A percentile compares a stretch with the other conserved stretches of the same genome.
Conservation (phyloP, 805 yeast species). For the Yamadazyma akitaensis region DNA sequence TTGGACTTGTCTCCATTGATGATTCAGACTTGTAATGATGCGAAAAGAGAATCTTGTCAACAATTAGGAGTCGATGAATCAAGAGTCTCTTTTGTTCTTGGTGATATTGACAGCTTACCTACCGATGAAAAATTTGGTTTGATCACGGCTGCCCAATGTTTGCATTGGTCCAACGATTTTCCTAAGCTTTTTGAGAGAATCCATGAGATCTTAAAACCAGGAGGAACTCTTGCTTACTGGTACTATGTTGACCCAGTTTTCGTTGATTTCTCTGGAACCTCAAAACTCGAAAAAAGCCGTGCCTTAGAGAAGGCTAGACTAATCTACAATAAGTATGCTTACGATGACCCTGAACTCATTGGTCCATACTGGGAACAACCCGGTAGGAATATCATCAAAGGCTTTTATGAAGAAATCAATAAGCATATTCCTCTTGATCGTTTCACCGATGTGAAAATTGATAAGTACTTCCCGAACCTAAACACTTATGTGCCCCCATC, state of each 20-base stretch:
- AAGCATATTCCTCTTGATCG: slow-evolving; percentile 38
- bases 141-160: slow-evolving; percentile 41
- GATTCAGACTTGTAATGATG: slow-evolving; percentile 41
- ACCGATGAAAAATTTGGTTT: slow-evolving; percentile 24
- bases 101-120: slow-evolving; percentile 27
- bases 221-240: slow-evolving; percentile 44
- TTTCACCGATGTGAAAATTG: slow-evolving; percentile 38
- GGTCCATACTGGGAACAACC: slow-evolving; percentile 87
- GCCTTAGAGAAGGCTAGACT: slow-evolving; percentile 20
- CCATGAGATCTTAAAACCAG: slow-evolving; percentile 32
- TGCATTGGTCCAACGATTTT: slow-evolving; percentile 41
- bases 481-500: slow-evolving; percentile 13
- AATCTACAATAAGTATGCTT: slow-evolving; percentile 37
- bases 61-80: slow-evolving; percentile 24
- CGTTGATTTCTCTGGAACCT: slow-evolving; percentile 23
- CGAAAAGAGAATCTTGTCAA: slow-evolving; percentile 21
- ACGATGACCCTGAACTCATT: slow-evolving; percentile 41
- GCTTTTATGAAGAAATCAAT: slow-evolving; percentile 39
- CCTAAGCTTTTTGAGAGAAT: slow-evolving; percentile 30
- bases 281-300: slow-evolving; percentile 11
- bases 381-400: slow-evolving; percentile 58
- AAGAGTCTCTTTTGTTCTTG: slow-evolving; percentile 28
- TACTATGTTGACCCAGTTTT: slow-evolving; percentile 40
- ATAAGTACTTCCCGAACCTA: slow-evolving; percentile 22
- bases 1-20: slow-evolving; percentile 47